phyloP scores from a whole-genome alignment of 352 stramenopile genomes.

The Phytophthora foliorum region DNA sequence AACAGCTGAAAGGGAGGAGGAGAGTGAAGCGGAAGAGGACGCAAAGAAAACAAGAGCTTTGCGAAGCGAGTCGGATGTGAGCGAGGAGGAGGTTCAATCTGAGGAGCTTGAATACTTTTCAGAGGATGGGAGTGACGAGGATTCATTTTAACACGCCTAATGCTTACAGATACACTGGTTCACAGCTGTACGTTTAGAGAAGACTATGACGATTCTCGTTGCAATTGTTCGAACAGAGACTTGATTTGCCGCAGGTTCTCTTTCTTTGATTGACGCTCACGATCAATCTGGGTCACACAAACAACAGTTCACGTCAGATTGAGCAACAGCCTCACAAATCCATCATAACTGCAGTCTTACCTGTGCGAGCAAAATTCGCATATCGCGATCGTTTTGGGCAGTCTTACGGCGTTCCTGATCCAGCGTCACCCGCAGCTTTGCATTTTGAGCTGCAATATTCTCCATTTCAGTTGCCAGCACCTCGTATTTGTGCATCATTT shows the following conservation, averaged over 20 bases:
- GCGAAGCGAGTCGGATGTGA: slow-evolving; percentile 60
- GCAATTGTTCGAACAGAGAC: slow-evolving; percentile 79
- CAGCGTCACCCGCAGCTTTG: slow-evolving; percentile 51
- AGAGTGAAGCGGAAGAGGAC: slow-evolving; percentile 36
- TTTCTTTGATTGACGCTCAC: slow-evolving; percentile 74
- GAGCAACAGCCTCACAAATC: background rate
- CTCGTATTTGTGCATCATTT: slow-evolving; percentile 59
- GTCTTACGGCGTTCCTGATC: slow-evolving; percentile 58
- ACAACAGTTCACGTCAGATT: background rate
- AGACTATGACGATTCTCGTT: slow-evolving; percentile 55
- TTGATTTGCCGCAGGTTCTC: slow-evolving; percentile 80
- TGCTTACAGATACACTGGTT: slow-evolving; percentile 20
- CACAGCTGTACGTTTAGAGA: background rate
- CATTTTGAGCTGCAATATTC: slow-evolving; percentile 57
- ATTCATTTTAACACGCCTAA: slow-evolving; percentile 71
- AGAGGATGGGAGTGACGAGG: slow-evolving; percentile 81
- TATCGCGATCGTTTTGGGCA: slow-evolving; percentile 67
- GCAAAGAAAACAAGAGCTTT: slow-evolving; percentile 53
- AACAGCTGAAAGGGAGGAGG: slow-evolving; percentile 2
- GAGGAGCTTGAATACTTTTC: slow-evolving; percentile 90
- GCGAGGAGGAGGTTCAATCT: slow-evolving; percentile 73
- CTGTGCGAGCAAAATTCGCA: slow-evolving; percentile 70
- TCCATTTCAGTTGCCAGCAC: slow-evolving; percentile 51
- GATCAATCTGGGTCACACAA: slow-evolving; percentile 56
- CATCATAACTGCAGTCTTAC: slow-evolving; percentile 27